These are phyloP conservation scores for Fusarium sp. DNA, from an alignment of 2,329 filamentous ascomycete species.

Conservation along the genomic window DNA sequence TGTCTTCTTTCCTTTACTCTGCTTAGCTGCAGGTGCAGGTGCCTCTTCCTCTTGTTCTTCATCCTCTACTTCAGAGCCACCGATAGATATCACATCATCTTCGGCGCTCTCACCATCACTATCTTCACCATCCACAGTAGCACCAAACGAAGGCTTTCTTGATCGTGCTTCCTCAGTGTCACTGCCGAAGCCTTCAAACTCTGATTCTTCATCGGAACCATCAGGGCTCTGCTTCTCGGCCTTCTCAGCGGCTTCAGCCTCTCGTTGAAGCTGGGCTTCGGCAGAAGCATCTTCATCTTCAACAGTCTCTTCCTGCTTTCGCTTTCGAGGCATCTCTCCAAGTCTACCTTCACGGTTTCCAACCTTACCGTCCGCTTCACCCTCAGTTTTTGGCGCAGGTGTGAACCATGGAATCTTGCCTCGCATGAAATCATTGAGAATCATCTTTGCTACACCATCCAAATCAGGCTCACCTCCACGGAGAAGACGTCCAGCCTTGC, in stretches of 20 bases:
- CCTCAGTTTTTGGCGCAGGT: conserved; percentile 72
- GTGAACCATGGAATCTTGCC: conserved; percentile 98
- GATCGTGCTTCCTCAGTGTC: conserved; percentile 48
- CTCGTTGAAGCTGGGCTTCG: conserved; percentile 43
- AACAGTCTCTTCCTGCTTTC: conserved; percentile 68
- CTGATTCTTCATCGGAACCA: conserved; percentile 51
- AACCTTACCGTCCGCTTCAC: conserved; percentile 61
- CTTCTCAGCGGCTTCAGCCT: conserved; percentile 41
- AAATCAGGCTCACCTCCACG: conserved; percentile 95
- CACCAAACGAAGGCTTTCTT: conserved; percentile 46
- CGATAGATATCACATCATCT: conserved; percentile 48
- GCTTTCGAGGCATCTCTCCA: conserved; percentile 88
- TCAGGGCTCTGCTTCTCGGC: conserved; percentile 48
- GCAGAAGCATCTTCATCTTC: conserved; percentile 52
- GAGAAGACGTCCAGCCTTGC: conserved; percentile 86
- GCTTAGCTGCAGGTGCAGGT: conserved; percentile 10
- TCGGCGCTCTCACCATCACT: conserved; percentile 55
- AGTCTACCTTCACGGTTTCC: conserved; percentile 80
- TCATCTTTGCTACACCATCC: conserved; percentile 95
- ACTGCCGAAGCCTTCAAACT: conserved; percentile 52
- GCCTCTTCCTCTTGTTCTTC: conserved; percentile 39
- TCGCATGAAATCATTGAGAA: conserved; percentile 93
- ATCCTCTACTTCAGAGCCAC: conserved; percentile 42
- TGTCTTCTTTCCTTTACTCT: conserved; percentile 30
- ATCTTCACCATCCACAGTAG: conserved; percentile 43